Base-by-base conservation (phyloP, 2,329 filamentous ascomycete species). In the Diplodia mutila region DNA sequence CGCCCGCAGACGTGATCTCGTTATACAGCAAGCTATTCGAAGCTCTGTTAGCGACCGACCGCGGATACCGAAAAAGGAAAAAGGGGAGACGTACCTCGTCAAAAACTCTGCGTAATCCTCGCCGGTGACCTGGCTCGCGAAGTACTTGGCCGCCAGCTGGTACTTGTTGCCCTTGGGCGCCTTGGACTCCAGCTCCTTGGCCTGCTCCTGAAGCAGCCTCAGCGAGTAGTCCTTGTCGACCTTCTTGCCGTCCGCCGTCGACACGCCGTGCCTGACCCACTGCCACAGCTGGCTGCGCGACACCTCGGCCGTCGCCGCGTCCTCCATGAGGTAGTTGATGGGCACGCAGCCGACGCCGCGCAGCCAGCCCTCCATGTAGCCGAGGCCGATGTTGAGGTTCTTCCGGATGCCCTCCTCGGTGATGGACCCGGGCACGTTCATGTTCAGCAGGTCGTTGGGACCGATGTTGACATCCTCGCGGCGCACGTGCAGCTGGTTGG, bases 321-420 rank as follows among this genome's bases (percentile, higher is more conserved):
- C 95, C 84, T 99, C 95, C 94, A 98, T 98, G 67, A 98, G 86
- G 80, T 91, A 97, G 85, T 98, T 97, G 83, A 98, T 97, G 59
- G 95, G 95, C 65, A 98, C 94, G 75, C 95, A 99, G 68, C 95
- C 95, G 25, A 98, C 87, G 39, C 94, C 95, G 70, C 94, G 91
- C 69, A 98, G 85, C 95, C 95, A 99, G 70, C 93, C 95, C 83
- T 99, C 95, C 94, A 98, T 99, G 83, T 99, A 99, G 63, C 91
- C 91, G 6, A 99, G 88, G 48, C 94, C 95, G 72, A 99, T 98
- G 83, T 93, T 94, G 71, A 99, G 85, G 84, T 98, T 99, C 89
- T 97, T 97, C 77, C 92, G 89, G 83, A 99, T 97, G 67, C 95
- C 95, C 5, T 90, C 93, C 80, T 98, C 94, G 73, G 94, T 97